phyloP scores from a whole-genome alignment of 441 rosid species.

The Pelargonium citronellum region DNA sequence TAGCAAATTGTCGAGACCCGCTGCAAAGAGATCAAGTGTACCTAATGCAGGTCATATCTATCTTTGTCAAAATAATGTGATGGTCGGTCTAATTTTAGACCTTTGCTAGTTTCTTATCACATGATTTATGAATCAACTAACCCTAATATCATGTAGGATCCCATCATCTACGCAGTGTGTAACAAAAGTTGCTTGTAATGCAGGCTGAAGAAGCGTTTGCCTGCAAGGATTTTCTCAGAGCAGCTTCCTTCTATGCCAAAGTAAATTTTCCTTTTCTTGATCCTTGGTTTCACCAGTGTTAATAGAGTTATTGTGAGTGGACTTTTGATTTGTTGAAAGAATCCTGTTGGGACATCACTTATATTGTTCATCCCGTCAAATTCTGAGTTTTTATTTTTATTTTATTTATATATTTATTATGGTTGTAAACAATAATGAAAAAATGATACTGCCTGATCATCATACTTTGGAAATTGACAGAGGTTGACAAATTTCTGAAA shows the following conservation, averaged over 20 bases:
- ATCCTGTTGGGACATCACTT: background rate
- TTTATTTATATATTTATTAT: too few species aligned
- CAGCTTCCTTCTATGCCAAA: slow-evolving; percentile 94
- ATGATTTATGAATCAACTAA: background rate
- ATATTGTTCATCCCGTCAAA: background rate
- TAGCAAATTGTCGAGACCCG: slow-evolving; percentile 82
- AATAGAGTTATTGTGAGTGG: background rate
- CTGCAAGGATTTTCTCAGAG: slow-evolving; percentile 80
- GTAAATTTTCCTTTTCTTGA: slow-evolving; percentile 36
- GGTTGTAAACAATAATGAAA: background rate
- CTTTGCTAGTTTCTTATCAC: slow-evolving; percentile 8
- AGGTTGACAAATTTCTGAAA: background rate
- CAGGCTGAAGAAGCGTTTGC: slow-evolving; percentile 95
- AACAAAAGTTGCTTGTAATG: slow-evolving; percentile 33
- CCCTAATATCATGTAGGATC: slow-evolving; percentile 18
- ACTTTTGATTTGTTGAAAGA: background rate
- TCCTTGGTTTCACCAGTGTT: slow-evolving; percentile 9
- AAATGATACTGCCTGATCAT: background rate
- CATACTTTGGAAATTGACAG: slow-evolving; percentile 1
- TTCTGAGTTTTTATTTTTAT: background rate
- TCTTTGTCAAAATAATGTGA: slow-evolving; percentile 13
- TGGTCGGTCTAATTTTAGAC: slow-evolving; percentile 12
- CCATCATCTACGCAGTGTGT: slow-evolving; percentile 20
- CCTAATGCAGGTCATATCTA: slow-evolving; percentile 72
- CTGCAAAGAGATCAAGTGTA: slow-evolving; percentile 97